Conservation (phyloP, 2,329 filamentous ascomycete genomes). For the Akanthomyces uredinophilus region DNA sequence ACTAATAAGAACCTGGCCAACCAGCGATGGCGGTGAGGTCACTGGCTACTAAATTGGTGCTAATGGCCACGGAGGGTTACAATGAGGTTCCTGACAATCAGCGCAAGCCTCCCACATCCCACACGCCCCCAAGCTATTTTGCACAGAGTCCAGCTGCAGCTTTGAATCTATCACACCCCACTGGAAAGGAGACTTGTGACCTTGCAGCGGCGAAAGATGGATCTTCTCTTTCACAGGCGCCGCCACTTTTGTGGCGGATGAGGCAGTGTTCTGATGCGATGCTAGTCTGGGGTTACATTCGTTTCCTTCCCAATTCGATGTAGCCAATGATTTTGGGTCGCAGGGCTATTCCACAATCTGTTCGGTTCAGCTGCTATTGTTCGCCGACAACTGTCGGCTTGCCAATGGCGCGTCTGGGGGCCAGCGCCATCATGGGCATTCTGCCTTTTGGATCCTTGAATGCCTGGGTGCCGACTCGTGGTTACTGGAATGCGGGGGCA, state of each 20-base stretch:
- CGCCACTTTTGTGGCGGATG: not conserved
- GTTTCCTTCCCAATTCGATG: not conserved
- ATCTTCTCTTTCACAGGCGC: not conserved
- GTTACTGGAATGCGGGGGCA: not conserved
- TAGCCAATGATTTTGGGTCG: not conserved
- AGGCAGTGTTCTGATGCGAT: not conserved
- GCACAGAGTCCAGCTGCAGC: not conserved
- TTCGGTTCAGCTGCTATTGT: constrained; percentile 7
- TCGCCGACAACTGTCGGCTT: not conserved
- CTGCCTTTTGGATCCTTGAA: not conserved
- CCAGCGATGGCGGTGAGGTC: not conserved
- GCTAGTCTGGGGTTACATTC: constrained; percentile 1
- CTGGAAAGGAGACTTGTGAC: not conserved
- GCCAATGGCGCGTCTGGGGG: not conserved
- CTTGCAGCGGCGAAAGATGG: not conserved
- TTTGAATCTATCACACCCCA: not conserved
- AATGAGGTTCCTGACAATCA: not conserved
- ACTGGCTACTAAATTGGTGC: not conserved
- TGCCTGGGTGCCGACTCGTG: not conserved
- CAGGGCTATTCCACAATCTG: not conserved
- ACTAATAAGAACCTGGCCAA: not conserved
- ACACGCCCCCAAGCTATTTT: not conserved
- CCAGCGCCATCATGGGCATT: not conserved
- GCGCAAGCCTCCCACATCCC: not conserved
- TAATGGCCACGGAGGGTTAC: not conserved